Base-by-base conservation (phyloP, 495 filamentous ascomycete genomes). In the Lichina pygmaea region DNA sequence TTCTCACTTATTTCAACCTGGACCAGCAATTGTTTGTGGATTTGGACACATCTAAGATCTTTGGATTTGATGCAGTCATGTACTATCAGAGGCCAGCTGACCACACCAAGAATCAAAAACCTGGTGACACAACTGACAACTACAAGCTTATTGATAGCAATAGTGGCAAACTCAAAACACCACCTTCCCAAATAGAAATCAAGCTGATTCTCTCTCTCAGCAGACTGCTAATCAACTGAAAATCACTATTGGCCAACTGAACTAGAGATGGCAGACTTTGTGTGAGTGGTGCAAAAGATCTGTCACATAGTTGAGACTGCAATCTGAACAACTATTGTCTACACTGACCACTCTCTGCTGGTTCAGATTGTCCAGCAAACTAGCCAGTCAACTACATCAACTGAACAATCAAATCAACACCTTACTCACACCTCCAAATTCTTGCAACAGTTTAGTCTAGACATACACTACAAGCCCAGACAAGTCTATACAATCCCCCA, bases 161-260 rank as follows among this genome's bases (percentile, higher is more conserved):
- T n/a, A n/a, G n/a, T n/a, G n/a, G n/a, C n/a, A n/a, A n/a, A n/a
- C n/a, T n/a, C n/a, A 16, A 7, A 39, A 50, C 11, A 2, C 8
- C 1, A 13, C 33, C 41, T 49, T 36, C 8, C 48, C 33, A 33
- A 44, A 49, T 15, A 41, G 36, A 1, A 31, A 12, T 17, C 16
- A 49, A 37, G 32, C 33, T 15, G 10, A 37, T 45, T 40, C 32
- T 45, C 9, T 45, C 38, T 40, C 44, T 45, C 12, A 45, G 33
- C 32, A 7, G 32, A 45, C 10, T 24, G 11, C 15, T 13, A 42
- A 41, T 12, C 6, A 11, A 13, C 1, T 44, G 34, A 3, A 44
- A 52, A 13, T 0, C 47, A 44, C 2, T 52, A 52, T 6, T 52
- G 44, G 44, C 34, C 45, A 0, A 52, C 41, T 0, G 51, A 52